A percentile compares a stretch with the other conserved stretches of the same genome.
Conservation (phyloP, 2,329 filamentous ascomycete genomes). For the Penicillium sp. region DNA sequence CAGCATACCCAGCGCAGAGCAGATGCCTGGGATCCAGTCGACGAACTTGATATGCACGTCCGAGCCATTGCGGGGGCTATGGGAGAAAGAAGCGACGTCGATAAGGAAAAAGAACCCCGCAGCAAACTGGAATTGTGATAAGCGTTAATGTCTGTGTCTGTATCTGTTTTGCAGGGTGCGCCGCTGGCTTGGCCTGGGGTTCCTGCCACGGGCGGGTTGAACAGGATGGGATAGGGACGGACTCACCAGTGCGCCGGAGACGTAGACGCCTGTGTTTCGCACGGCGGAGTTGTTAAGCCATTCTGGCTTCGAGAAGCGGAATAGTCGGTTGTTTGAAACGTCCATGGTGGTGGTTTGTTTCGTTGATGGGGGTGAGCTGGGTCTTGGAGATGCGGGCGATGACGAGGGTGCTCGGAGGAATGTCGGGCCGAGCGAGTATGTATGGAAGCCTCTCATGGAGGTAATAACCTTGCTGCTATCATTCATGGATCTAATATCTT, state of each 20-base stretch:
- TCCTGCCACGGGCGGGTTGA: neutral
- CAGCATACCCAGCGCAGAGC: constrained; percentile 70
- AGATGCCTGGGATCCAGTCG: constrained; percentile 74
- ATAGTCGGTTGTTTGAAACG: constrained; percentile 61
- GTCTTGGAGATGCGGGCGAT: constrained; percentile 15
- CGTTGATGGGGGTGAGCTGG: constrained; percentile 13
- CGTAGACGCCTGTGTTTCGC: constrained; percentile 68
- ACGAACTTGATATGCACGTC: constrained; percentile 69
- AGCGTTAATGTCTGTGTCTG: too few relatives aligned
- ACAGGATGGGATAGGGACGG: constrained; percentile 14
- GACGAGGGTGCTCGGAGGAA: constrained; percentile 25
- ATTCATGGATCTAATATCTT: too few relatives aligned
- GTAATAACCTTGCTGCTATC: too few relatives aligned
- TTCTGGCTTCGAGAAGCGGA: constrained; percentile 68
- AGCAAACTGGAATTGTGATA: constrained; percentile 67
- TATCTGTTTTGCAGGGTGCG: too few relatives aligned
- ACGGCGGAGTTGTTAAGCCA: constrained; percentile 70
- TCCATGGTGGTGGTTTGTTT: constrained; percentile 34
- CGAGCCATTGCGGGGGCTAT: constrained; percentile 64
- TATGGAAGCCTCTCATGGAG: too few relatives aligned
- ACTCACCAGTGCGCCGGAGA: constrained; percentile 67
- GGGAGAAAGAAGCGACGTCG: constrained; percentile 68
- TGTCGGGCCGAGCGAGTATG: constrained; percentile 17
- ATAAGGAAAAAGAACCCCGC: constrained; percentile 72
- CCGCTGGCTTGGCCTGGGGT: neutral